Evolutionary conservation across 805 yeast species (phyloP).

Genomic region (Debaryomyces tyrocola): DNA sequence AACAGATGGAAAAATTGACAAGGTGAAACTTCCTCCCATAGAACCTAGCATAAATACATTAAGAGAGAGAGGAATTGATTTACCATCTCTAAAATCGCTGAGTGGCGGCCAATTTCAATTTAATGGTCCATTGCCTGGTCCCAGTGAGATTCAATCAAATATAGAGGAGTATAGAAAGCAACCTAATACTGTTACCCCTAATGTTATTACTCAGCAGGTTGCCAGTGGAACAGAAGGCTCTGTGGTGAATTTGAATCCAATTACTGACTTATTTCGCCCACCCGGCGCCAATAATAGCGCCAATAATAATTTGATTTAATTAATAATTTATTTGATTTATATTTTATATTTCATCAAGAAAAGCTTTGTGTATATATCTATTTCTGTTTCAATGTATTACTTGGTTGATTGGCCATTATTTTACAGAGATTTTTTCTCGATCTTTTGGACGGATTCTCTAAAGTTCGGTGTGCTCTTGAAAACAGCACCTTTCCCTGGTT

Average conservation of each 20-base stretch:
- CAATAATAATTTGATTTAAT: neutral
- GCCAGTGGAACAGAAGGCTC: too few species aligned
- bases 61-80: slow-evolving; percentile 9
- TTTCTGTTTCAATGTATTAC: neutral
- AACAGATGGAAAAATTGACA: too few species aligned
- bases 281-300: too few species aligned
- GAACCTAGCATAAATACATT: too few species aligned
- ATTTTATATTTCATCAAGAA: neutral
- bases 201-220: too few species aligned
- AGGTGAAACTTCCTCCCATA: too few species aligned
- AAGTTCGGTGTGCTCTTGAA: slow-evolving; percentile 45
- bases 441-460: slow-evolving; percentile 11
- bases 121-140: slow-evolving; percentile 1
- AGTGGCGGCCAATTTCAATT: neutral
- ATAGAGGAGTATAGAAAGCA: neutral
- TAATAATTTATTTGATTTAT: neutral
- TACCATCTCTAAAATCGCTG: slow-evolving; percentile 11
- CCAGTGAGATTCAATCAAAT: neutral
- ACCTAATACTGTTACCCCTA: neutral
- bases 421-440: slow-evolving; percentile 6
- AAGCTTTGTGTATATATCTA: neutral
- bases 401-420: neutral
- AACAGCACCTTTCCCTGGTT: slow-evolving; percentile 38
- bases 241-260: too few species aligned
- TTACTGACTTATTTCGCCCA: too few species aligned